A percentile compares a stretch with the other conserved stretches of the same genome.
These are phyloP conservation scores for Candida albicans DNA, from an alignment of 1,139 yeast genomes.

Conservation along the genomic window DNA sequence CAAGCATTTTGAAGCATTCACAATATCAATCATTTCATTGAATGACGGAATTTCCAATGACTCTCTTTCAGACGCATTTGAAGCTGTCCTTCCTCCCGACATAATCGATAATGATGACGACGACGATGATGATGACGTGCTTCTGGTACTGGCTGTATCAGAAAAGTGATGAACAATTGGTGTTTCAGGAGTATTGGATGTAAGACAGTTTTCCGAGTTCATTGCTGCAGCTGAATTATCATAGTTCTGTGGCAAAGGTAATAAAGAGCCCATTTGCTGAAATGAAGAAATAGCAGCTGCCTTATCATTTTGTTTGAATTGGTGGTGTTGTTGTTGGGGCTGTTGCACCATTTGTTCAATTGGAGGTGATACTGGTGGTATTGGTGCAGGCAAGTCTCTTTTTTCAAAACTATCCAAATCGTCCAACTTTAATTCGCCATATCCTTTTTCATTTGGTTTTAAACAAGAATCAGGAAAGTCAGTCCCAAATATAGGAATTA, in stretches of 20 bases:
- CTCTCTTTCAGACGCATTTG: constrained; percentile 1
- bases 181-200: constrained; percentile 1
- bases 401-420: constrained; percentile 26
- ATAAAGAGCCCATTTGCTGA: constrained; percentile 9
- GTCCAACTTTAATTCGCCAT: constrained; percentile 58
- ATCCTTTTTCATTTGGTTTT: constrained; percentile 63
- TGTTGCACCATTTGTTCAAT: background rate
- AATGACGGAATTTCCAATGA: constrained; percentile 9
- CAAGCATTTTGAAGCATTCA: constrained; percentile 43
- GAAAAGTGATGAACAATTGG: constrained; percentile 5
- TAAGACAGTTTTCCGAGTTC: background rate
- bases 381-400: constrained; percentile 12
- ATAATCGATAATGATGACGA: constrained; percentile 8
- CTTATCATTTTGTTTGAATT: background rate
- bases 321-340: background rate
- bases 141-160: constrained; percentile 8
- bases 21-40: constrained; percentile 33
- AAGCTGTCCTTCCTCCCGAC: constrained; percentile 5
- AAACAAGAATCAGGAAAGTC: constrained; percentile 72
- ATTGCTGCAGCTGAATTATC: background rate
- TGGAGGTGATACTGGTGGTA: constrained; percentile 3
- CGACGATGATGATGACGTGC: constrained; percentile 2
- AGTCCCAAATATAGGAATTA: constrained; percentile 79
- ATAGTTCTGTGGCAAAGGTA: constrained; percentile 4
- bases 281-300: background rate